Evolutionary conservation across 176 grass and related monocot genomes (phyloP).

Genomic region (Carex parvula): DNA sequence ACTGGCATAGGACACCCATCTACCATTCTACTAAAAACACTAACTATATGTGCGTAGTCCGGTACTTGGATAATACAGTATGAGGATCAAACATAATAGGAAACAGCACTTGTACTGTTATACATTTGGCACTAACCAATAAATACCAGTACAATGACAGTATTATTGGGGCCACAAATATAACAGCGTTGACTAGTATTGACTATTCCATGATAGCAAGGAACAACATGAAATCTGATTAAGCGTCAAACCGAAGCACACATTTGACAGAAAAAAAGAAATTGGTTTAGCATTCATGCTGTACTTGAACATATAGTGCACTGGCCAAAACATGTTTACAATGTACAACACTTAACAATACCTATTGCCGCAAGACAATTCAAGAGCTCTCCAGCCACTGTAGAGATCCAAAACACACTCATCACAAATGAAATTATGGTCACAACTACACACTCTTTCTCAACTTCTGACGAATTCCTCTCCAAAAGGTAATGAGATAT

Average conservation of each 20-base stretch:
- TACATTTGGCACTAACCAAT: background rate
- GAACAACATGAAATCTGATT: background rate
- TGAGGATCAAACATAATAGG: background rate
- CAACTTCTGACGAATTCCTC: slow-evolving; percentile 48
- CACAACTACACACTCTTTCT: slow-evolving; percentile 28
- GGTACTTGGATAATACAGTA: background rate
- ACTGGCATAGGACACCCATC: background rate
- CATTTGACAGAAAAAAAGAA: too few relatives aligned
- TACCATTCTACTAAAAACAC: background rate
- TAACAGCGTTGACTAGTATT: background rate
- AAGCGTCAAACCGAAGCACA: background rate
- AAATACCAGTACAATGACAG: background rate
- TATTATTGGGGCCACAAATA: too few relatives aligned
- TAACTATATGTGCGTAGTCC: too few relatives aligned
- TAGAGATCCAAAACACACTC: slow-evolving; percentile 97
- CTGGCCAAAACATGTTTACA: background rate
- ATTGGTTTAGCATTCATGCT: background rate
- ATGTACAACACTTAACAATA: background rate
- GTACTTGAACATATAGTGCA: background rate
- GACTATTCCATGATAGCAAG: background rate
- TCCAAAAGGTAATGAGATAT: slow-evolving; percentile 62
- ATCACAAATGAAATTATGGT: slow-evolving; percentile 72
- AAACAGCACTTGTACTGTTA: background rate
- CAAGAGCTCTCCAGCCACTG: slow-evolving; percentile 85
- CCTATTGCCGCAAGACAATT: slow-evolving; percentile 81